These are phyloP conservation scores for Magnolia officinalis DNA, from an alignment of 164 flowering plant species.

Conservation along the genomic window DNA sequence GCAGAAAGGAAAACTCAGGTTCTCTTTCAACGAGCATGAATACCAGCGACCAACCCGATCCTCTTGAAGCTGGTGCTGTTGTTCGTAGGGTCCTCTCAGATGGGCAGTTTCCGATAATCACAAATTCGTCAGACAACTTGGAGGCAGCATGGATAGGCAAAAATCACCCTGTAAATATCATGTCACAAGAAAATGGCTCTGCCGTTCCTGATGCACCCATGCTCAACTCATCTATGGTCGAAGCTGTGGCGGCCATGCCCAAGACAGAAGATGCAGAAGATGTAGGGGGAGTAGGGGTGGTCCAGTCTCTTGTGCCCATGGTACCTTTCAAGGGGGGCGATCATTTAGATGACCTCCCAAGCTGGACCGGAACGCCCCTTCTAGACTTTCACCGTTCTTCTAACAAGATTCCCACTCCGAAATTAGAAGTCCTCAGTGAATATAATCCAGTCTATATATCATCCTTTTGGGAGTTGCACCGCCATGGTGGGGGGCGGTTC, in stretches of 20 bases:
- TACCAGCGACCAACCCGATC: conserved; percentile 27
- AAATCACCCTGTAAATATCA: conserved; percentile 32
- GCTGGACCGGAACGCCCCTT: conserved; percentile 72
- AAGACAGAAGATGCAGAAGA: conserved; percentile 38
- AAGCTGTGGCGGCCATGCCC: conserved; percentile 24
- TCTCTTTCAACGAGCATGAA: conserved; percentile 17
- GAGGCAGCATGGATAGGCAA: conserved; percentile 98
- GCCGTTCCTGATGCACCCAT: conserved; percentile 27
- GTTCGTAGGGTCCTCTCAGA: conserved; percentile 58
- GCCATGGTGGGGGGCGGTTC: conserved; percentile 63
- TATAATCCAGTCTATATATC: conserved; percentile 66
- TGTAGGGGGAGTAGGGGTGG: conserved; percentile 26
- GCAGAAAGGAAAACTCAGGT: conserved; percentile 18
- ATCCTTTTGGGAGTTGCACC: conserved; percentile 60
- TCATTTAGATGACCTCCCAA: conserved; percentile 45
- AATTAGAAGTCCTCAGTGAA: conserved; percentile 49
- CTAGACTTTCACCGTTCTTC: conserved; percentile 55
- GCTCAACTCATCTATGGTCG: conserved; percentile 30
- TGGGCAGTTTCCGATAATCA: conserved; percentile 56
- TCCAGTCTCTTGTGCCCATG: conserved; percentile 27
- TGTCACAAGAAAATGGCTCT: conserved; percentile 26
- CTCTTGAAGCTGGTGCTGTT: conserved; percentile 28
- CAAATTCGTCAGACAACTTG: conserved; percentile 70
- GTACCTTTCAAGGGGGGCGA: conserved; percentile 39
- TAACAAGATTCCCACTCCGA: conserved; percentile 54